Evolutionary conservation across 2,329 filamentous ascomycete species (phyloP).

Genomic region (Hymenoscyphus linearis): DNA sequence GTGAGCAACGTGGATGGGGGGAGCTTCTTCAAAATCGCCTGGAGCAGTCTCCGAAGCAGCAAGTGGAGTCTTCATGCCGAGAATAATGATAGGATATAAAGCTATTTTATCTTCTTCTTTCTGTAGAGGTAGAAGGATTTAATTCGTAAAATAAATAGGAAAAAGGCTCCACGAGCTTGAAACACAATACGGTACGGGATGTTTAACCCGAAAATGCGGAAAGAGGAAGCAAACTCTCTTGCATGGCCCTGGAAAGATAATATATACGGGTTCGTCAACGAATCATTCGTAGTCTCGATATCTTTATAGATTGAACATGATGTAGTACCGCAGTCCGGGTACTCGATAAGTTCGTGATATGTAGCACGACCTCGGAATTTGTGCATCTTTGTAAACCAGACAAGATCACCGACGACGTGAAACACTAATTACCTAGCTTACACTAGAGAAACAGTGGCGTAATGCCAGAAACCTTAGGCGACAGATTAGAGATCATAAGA

Average conservation of each 20-base stretch:
- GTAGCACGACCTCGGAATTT: background rate
- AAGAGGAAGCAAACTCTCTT: background rate
- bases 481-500: background rate
- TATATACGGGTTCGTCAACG: background rate
- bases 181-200: background rate
- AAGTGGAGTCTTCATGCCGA: background rate
- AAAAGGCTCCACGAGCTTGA: background rate
- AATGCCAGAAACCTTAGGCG: background rate
- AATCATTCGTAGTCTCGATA: background rate
- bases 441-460: background rate
- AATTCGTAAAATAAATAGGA: background rate
- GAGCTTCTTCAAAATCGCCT: background rate
- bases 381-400: background rate
- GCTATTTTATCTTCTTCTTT: background rate
- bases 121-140: background rate
- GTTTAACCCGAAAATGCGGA: background rate
- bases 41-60: background rate
- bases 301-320: background rate
- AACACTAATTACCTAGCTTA: background rate
- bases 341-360: background rate
- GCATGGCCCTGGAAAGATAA: background rate
- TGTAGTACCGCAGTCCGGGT: background rate
- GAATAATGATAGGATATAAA: background rate
- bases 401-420: background rate
- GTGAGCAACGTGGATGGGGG: background rate